Base-by-base conservation (phyloP, 2,329 filamentous ascomycete species). In the Trichoderma sp. region DNA sequence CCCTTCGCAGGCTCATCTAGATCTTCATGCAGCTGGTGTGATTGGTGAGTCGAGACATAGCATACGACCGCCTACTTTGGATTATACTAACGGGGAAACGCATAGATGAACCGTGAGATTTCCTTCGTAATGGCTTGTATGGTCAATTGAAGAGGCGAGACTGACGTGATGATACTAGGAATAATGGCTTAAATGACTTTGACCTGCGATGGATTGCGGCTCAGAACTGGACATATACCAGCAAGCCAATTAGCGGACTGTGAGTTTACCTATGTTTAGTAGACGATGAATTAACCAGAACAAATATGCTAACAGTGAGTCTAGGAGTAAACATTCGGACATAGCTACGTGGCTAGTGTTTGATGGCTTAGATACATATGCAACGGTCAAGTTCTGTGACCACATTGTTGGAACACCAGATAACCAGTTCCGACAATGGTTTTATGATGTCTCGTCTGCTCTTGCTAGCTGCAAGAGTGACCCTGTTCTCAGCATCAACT, bases 351-450 rank as follows among this genome's bases (percentile, higher is more conserved):
- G 85, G 82, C 82, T 91, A 1, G 80, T 90, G 0, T 91, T 91
- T 79, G 85, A 91, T 70, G 88, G 88, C 7, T 81, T 91, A 2
- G 88, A 91, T 73, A 91, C 88, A 0, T 90, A 89, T 74, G 82
- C 87, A 6, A 85, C 84, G 11, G 84, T 91, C 59, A 81, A 82
- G 7, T 81, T 91, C 43, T 91, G 88, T 73, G 85, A 83, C 0
- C 77, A 86, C 26, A 79, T 83, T 67, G 83, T 91, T 4, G 88
- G 86, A 2, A 83, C 82, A 7, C 89, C 88, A 0, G 83, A 90
- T 75, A 90, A 90, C 73, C 88, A 90, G 76, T 91, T 91, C 75
- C 83, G 88, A 2, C 88, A 91, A 75, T 90, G 88, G 77, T 84
- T 83, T 53, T 90, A 90, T 72, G 85, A 90, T 62, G 82, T 90